These are phyloP conservation scores for Carex cristatella DNA, from an alignment of 176 grass and related monocot genomes.

Conservation along the genomic window DNA sequence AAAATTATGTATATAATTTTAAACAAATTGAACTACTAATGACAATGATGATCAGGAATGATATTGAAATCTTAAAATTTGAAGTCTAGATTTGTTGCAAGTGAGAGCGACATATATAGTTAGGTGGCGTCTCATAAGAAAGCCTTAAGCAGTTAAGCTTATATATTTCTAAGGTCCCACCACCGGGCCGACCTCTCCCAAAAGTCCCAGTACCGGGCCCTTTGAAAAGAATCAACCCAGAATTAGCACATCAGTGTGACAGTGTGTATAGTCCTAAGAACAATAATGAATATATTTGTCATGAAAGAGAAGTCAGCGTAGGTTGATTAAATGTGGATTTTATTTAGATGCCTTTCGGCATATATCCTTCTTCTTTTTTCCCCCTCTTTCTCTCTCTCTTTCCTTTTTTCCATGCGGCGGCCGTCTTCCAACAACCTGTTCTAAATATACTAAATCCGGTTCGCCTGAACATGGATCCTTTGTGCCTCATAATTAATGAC, in stretches of 20 bases:
- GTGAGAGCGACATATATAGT: not conserved
- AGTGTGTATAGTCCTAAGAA: not conserved
- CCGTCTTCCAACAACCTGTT: conserved; percentile 1
- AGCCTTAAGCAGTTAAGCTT: too few species aligned
- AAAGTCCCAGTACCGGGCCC: too few species aligned
- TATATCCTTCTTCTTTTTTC: not conserved
- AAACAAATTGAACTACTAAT: too few species aligned
- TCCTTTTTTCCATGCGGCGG: not conserved
- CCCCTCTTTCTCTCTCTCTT: not conserved
- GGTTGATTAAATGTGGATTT: not conserved
- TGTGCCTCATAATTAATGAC: not conserved
- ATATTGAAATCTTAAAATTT: not conserved
- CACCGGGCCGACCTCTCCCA: not conserved
- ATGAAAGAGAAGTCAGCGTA: conserved; percentile 3
- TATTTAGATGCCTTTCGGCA: conserved; percentile 16
- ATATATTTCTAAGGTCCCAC: not conserved
- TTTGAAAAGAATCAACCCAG: conserved; percentile 11
- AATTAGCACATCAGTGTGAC: not conserved
- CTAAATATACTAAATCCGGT: not conserved
- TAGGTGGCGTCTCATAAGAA: not conserved
- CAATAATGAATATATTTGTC: not conserved
- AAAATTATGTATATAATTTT: too few species aligned
- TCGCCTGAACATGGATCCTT: not conserved
- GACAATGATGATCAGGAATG: too few species aligned
- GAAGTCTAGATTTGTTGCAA: not conserved